Conservation (phyloP, 2,329 filamentous ascomycete species). For the Annulohypoxylon truncatum region DNA sequence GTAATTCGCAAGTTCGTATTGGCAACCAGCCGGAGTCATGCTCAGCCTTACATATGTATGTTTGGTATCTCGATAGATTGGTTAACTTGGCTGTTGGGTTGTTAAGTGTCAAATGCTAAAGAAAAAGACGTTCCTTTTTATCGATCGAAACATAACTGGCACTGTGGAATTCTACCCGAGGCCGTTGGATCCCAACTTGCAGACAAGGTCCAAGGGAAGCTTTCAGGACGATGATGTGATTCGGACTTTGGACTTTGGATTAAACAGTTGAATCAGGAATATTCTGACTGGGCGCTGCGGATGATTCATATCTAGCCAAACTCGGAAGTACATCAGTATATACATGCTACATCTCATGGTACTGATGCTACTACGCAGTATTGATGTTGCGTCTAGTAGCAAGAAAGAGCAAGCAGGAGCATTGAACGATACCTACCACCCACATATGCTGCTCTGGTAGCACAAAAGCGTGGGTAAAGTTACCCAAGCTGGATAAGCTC, state of each 20-base stretch:
- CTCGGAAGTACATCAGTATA: not conserved
- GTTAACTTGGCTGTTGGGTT: not conserved
- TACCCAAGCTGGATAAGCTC: slow-evolving; percentile 34
- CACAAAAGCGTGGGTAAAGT: slow-evolving; percentile 32
- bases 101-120: not conserved
- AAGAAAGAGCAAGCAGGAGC: not conserved
- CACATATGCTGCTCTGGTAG: slow-evolving; percentile 15
- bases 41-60: slow-evolving; percentile 36
- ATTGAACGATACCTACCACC: not conserved
- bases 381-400: not conserved
- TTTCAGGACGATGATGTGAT: slow-evolving; percentile 34
- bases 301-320: slow-evolving; percentile 25
- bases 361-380: not conserved
- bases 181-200: slow-evolving; percentile 27
- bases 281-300: slow-evolving; percentile 19
- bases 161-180: slow-evolving; percentile 23
- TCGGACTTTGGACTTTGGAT: slow-evolving; percentile 34
- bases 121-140: slow-evolving; percentile 10
- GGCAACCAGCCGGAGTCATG: slow-evolving; percentile 12
- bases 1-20: slow-evolving; percentile 24
- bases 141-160: slow-evolving; percentile 13
- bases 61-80: not conserved
- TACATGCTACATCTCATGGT: slow-evolving; percentile 16
- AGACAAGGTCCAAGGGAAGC: slow-evolving; percentile 17
- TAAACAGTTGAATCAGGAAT: slow-evolving; percentile 28